Conservation (phyloP, 768 basidiomycete genomes). For the Tulasnella sp. region DNA sequence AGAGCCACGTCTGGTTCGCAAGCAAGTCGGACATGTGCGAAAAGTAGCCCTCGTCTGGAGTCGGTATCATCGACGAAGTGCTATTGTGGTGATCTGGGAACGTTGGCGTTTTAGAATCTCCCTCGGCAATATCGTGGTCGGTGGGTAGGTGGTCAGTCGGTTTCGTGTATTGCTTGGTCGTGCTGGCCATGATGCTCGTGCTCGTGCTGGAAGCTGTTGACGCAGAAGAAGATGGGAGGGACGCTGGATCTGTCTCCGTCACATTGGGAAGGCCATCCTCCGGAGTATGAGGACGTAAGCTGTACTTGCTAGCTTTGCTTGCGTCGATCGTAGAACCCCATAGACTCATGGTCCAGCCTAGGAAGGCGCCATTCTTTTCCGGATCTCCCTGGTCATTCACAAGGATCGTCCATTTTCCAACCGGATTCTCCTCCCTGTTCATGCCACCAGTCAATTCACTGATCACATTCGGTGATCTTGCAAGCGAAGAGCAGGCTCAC, state of each 20-base stretch:
- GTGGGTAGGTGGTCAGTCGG: conserved; percentile 80
- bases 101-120: conserved; percentile 70
- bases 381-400: conserved; percentile 72
- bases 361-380: conserved; percentile 50
- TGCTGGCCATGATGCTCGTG: conserved; percentile 29
- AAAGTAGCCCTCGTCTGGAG: conserved; percentile 79
- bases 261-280: conserved; percentile 3
- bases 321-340: conserved; percentile 85
- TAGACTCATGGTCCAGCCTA: conserved; percentile 85
- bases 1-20: conserved; percentile 79
- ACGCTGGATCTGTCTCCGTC: conserved; percentile 20
- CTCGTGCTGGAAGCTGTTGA: conserved; percentile 28
- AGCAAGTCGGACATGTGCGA: conserved; percentile 63
- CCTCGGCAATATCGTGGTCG: conserved; percentile 71
- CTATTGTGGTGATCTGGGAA: conserved; percentile 35
- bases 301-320: conserved; percentile 47
- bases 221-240: conserved; percentile 13
- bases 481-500: conserved; percentile 36
- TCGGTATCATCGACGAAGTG: conserved; percentile 31
- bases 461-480: not conserved
- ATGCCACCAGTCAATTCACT: conserved; percentile 13
- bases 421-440: conserved; percentile 79
- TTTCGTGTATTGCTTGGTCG: conserved; percentile 59
- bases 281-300: conserved; percentile 21
- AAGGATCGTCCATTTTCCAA: conserved; percentile 81